phyloP scores from a whole-genome alignment of 2,329 filamentous ascomycete genomes.

The Talaromyces atroroseus region DNA sequence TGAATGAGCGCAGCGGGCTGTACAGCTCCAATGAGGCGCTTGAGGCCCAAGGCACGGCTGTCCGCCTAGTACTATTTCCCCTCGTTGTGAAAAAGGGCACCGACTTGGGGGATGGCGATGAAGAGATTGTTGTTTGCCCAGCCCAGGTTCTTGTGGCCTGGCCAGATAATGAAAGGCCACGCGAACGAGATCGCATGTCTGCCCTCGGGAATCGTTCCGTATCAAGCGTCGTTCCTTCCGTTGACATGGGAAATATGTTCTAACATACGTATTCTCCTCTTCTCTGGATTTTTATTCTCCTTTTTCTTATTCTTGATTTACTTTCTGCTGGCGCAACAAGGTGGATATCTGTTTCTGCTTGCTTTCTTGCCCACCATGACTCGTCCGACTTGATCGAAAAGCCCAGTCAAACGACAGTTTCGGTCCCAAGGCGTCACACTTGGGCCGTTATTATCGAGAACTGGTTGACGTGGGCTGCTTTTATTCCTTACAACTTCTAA shows the following conservation, averaged over 20 bases:
- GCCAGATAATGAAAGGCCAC: slow-evolving; percentile 32
- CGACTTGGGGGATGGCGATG: slow-evolving; percentile 78
- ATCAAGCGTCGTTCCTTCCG: slow-evolving; percentile 38
- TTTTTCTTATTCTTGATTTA: background rate
- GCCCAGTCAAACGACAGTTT: background rate
- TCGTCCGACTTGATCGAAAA: background rate
- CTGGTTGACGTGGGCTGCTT: slow-evolving; percentile 63
- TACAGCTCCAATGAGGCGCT: slow-evolving; percentile 70
- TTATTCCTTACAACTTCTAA: slow-evolving; percentile 77
- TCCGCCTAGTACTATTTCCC: slow-evolving; percentile 91
- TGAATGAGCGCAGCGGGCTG: slow-evolving; percentile 84
- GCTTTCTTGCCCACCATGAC: background rate
- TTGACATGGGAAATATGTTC: slow-evolving; percentile 41
- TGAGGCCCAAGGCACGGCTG: slow-evolving; percentile 67
- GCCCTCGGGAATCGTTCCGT: slow-evolving; percentile 35
- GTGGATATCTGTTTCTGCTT: background rate
- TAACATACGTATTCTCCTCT: slow-evolving; percentile 15
- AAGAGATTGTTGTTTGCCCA: slow-evolving; percentile 91
- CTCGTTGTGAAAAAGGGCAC: slow-evolving; percentile 94
- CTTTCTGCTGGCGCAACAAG: background rate
- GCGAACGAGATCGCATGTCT: slow-evolving; percentile 31
- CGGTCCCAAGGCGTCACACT: slow-evolving; percentile 12
- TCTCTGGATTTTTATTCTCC: background rate
- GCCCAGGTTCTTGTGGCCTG: slow-evolving; percentile 82
- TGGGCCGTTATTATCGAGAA: slow-evolving; percentile 1